Conservation (phyloP, 2,329 filamentous ascomycete genomes). For the Fusarium succisae region DNA sequence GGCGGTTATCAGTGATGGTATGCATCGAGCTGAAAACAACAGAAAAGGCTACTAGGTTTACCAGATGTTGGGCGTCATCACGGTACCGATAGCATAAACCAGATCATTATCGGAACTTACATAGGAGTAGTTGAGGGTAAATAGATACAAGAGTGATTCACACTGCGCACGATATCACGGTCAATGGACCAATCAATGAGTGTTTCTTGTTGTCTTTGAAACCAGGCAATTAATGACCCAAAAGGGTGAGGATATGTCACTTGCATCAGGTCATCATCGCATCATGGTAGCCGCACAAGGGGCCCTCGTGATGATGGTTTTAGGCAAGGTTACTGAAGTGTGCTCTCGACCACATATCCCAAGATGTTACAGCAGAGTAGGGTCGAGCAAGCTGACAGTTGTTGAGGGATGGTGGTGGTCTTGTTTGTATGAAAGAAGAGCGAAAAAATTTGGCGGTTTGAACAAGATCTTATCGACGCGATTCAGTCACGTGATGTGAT, state of each 20-base stretch:
- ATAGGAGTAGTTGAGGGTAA: neutral
- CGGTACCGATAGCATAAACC: neutral
- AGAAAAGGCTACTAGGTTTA: constrained; percentile 51
- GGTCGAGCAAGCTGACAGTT: constrained; percentile 50
- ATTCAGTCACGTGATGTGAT: constrained; percentile 37
- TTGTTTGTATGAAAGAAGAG: constrained; percentile 48
- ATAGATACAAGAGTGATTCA: neutral
- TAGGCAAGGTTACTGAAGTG: constrained; percentile 66
- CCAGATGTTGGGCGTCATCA: constrained; percentile 55
- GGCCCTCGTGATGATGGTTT: constrained; percentile 77
- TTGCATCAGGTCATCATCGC: constrained; percentile 75
- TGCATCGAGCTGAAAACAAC: constrained; percentile 40
- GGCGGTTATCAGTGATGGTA: constrained; percentile 37
- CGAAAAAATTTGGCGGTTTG: constrained; percentile 33
- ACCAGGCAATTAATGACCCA: constrained; percentile 1
- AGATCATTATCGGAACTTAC: constrained; percentile 29
- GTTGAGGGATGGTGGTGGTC: constrained; percentile 56
- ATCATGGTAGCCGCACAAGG: constrained; percentile 71
- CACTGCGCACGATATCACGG: neutral
- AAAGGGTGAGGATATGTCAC: constrained; percentile 56
- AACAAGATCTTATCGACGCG: constrained; percentile 26
- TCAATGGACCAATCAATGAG: neutral
- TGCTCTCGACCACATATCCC: constrained; percentile 67
- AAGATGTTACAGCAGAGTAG: constrained; percentile 58
- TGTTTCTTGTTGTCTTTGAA: neutral